Evolutionary conservation across 2,329 filamentous ascomycete genomes (phyloP).

Genomic region (Nothomitra cinnamomea): DNA sequence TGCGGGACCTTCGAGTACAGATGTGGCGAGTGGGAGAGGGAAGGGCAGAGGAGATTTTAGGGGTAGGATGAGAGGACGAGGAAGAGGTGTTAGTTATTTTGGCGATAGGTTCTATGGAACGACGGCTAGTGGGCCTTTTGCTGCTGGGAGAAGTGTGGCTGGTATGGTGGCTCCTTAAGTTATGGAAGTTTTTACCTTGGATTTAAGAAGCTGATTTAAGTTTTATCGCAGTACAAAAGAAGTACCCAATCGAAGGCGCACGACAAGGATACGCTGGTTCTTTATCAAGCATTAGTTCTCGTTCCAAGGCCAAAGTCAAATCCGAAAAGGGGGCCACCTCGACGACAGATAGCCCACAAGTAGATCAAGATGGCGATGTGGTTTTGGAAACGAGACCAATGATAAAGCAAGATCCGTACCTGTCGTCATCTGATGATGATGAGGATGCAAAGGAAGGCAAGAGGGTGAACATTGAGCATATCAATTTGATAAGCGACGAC

Average conservation of each 20-base stretch:
- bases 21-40: constrained; percentile 16
- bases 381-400: constrained; percentile 7
- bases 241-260: neutral
- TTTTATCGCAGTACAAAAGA: neutral
- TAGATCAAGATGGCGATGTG: constrained; percentile 14
- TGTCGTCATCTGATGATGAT: constrained; percentile 34
- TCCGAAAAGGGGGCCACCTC: neutral
- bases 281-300: neutral
- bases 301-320: constrained; percentile 1
- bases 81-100: constrained; percentile 13
- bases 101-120: constrained; percentile 10
- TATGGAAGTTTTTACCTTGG: neutral
- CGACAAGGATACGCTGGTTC: neutral
- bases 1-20: constrained; percentile 7
- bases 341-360: no score
- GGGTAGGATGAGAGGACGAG: constrained; percentile 18
- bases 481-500: constrained; percentile 37
- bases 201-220: neutral
- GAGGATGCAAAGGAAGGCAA: constrained; percentile 28
- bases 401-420: constrained; percentile 21
- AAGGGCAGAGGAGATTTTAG: constrained; percentile 14
- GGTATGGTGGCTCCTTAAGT: neutral
- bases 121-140: constrained; percentile 8
- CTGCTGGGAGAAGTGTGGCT: neutral
- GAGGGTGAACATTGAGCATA: constrained; percentile 38